Conservation (phyloP, 768 basidiomycete species). For the Dioszegia crocea region DNA sequence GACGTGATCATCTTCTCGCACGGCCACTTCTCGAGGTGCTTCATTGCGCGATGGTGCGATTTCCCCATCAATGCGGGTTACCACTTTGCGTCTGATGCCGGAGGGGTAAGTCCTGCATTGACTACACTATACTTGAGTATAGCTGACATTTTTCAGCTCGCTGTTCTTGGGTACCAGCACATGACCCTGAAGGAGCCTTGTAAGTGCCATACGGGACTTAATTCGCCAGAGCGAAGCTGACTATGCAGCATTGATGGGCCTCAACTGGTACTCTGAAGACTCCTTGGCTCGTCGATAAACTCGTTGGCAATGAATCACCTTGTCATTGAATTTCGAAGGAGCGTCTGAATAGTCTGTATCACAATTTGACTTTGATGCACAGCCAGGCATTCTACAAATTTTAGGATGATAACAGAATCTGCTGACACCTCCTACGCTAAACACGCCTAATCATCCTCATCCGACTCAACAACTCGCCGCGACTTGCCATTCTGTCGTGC, state of each 20-base stretch:
- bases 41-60: constrained; percentile 77
- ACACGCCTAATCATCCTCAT: neutral
- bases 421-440: neutral
- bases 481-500: neutral
- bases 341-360: too few relatives aligned
- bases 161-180: constrained; percentile 80
- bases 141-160: constrained; percentile 55
- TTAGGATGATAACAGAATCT: too few relatives aligned
- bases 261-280: constrained; percentile 50
- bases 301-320: neutral
- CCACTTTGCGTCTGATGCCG: constrained; percentile 79
- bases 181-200: constrained; percentile 67
- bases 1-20: constrained; percentile 89
- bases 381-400: too few relatives aligned
- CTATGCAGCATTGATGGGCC: constrained; percentile 39
- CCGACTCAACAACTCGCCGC: constrained; percentile 4
- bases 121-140: neutral
- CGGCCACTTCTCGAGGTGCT: constrained; percentile 60
- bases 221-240: neutral
- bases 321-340: too few relatives aligned
- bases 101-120: constrained; percentile 58
- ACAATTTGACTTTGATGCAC: too few relatives aligned
- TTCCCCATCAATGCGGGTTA: constrained; percentile 55
- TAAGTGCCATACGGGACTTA: constrained; percentile 17
- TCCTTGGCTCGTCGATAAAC: constrained; percentile 19